Percentiles rank a stretch among this genome's conserved stretches.
Evolutionary conservation across 768 basidiomycete species (phyloP).

Genomic region (Rhizopogon vulgaris): DNA sequence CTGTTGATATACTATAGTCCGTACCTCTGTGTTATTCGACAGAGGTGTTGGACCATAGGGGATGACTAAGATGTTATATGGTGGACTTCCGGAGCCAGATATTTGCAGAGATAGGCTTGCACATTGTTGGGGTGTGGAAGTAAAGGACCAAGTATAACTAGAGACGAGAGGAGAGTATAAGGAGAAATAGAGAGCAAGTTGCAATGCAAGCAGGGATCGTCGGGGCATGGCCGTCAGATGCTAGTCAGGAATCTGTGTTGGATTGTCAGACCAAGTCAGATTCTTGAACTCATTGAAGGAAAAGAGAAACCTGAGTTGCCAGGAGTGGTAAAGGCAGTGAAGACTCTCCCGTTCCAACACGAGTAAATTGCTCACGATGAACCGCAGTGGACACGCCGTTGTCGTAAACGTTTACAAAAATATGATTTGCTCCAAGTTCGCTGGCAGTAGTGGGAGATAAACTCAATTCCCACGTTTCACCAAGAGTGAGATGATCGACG

Average conservation of each 20-base stretch:
- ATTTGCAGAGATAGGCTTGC: conserved; percentile 53
- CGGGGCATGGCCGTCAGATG: conserved; percentile 9
- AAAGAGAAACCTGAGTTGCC: background rate
- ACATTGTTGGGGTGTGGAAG: conserved; percentile 57
- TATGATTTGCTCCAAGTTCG: too few species aligned
- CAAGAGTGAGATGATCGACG: background rate
- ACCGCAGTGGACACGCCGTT: background rate
- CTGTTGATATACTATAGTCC: conserved; percentile 49
- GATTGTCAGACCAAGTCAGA: background rate
- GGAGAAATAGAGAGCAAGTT: conserved; percentile 7
- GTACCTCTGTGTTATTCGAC: conserved; percentile 54
- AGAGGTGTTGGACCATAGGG: conserved; percentile 63
- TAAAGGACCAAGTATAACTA: conserved; percentile 39
- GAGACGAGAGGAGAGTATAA: conserved; percentile 24
- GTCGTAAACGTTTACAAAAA: background rate
- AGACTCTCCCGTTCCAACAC: background rate
- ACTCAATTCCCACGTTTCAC: background rate
- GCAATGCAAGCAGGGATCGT: background rate
- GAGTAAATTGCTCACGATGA: background rate
- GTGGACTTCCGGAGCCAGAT: conserved; percentile 56
- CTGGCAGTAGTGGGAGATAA: background rate
- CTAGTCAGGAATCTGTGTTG: background rate
- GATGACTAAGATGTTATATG: conserved; percentile 61
- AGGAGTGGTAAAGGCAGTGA: too few species aligned
- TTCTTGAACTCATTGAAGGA: conserved; percentile 6